phyloP scores from a whole-genome alignment of 371 early-diverging fungal genomes.

The Nematocida sp. region DNA sequence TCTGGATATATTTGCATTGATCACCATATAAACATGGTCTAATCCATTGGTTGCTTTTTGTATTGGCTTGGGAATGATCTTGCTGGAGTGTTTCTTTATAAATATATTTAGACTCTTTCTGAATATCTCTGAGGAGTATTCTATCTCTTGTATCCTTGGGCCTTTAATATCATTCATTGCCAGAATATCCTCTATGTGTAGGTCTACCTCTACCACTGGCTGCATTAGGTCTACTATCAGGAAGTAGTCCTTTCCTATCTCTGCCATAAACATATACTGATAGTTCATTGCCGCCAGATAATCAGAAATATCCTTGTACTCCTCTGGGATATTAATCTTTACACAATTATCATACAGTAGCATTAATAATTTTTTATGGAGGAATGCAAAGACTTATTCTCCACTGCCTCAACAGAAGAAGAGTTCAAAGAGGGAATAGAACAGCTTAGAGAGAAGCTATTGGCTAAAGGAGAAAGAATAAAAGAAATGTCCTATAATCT shows the following conservation, averaged over 20 bases:
- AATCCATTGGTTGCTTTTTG: not conserved
- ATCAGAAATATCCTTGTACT: slow-evolving; percentile 29
- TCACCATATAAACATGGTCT: not conserved
- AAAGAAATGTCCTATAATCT: not conserved
- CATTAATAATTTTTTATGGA: slow-evolving; percentile 48
- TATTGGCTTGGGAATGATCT: not conserved
- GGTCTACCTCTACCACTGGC: slow-evolving; percentile 29
- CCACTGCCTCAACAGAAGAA: not conserved
- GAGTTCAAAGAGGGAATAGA: not conserved
- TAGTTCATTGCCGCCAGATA: slow-evolving; percentile 38
- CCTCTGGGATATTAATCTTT: slow-evolving; percentile 30
- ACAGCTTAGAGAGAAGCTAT: slow-evolving; percentile 18
- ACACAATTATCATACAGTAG: slow-evolving; percentile 34
- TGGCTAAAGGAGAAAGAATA: slow-evolving; percentile 9
- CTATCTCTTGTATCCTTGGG: not conserved
- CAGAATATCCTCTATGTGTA: slow-evolving; percentile 50
- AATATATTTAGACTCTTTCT: slow-evolving; percentile 14
- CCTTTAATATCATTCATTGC: slow-evolving; percentile 43
- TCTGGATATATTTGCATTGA: slow-evolving; percentile 14
- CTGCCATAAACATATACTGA: slow-evolving; percentile 47
- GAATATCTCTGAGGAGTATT: slow-evolving; percentile 18
- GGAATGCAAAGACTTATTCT: slow-evolving; percentile 37
- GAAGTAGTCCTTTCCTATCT: slow-evolving; percentile 21
- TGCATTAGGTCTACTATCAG: slow-evolving; percentile 47
- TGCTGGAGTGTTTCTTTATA: not conserved